These are phyloP conservation scores for Rhizopogon rudus DNA, from an alignment of 768 basidiomycete genomes.

Conservation along the genomic window DNA sequence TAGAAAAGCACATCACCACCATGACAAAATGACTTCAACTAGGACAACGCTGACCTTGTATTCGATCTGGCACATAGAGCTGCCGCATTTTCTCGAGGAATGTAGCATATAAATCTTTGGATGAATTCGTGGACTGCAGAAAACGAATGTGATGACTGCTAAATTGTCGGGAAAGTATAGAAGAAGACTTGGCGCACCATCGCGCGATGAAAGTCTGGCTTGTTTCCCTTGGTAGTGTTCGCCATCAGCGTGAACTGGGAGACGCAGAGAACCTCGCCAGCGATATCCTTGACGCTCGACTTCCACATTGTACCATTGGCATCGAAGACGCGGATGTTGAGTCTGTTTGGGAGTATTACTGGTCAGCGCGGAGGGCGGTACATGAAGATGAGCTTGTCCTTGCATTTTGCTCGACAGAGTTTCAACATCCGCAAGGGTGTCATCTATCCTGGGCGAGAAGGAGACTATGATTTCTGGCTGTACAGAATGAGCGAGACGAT, in stretches of 20 bases:
- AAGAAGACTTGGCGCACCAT: slow-evolving; percentile 54
- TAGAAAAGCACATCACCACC: slow-evolving; percentile 21
- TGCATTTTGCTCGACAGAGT: slow-evolving; percentile 82
- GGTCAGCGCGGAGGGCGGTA: slow-evolving; percentile 5
- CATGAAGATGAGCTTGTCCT: slow-evolving; percentile 13
- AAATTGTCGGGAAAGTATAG: not conserved
- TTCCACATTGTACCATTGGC: slow-evolving; percentile 75
- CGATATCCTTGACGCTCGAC: slow-evolving; percentile 78
- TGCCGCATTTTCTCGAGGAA: slow-evolving; percentile 67
- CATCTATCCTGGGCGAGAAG: slow-evolving; percentile 52
- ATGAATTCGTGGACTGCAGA: slow-evolving; percentile 57
- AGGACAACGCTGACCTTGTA: slow-evolving; percentile 55
- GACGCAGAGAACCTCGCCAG: slow-evolving; percentile 89
- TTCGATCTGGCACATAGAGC: slow-evolving; percentile 67
- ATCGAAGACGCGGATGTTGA: slow-evolving; percentile 73
- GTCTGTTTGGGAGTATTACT: slow-evolving; percentile 32
- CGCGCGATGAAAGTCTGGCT: slow-evolving; percentile 89
- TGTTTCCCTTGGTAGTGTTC: slow-evolving; percentile 81
- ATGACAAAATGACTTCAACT: not conserved
- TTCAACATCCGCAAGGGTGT: slow-evolving; percentile 69
- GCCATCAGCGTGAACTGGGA: slow-evolving; percentile 93
- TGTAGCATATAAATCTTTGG: slow-evolving; percentile 62
- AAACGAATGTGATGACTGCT: not conserved
- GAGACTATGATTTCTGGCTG: not conserved
- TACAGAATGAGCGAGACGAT: not conserved